Base-by-base conservation (phyloP, 352 stramenopile species). In the Phytophthora citrophthora region DNA sequence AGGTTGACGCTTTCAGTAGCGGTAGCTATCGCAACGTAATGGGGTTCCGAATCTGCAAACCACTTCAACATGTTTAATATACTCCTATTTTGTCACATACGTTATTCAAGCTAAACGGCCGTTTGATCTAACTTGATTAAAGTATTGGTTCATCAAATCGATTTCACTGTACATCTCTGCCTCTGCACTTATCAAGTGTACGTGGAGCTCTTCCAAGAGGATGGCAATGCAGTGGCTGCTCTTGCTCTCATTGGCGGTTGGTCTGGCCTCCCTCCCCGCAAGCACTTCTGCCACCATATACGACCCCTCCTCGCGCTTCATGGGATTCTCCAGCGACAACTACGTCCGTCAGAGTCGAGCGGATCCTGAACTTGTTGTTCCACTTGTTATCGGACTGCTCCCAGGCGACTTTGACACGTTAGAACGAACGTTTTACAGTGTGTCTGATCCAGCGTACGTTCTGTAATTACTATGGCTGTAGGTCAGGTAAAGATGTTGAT, bases 391-490 rank as follows among this genome's bases (percentile, higher is more conserved):
- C 20, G 79, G 81, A 10, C 61, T 93, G 31, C 73, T 62, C 10
- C 69, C 73, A 9, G 44, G 31, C 4, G 79, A 91, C 74, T 91
- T 89, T 63, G 53, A 58, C 13, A 54, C 56, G 5, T 46, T 93
- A 10, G 85, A 91, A 65, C 60, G 59, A 31, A 64, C 59, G 24
- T 70, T 93, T 24, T 91, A 77, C 61, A 43, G 61, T 6, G 69
- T 90, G 0, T 89, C 85, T 0, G 61, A 90, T 50, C 85, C 85
- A 7, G 68, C 41, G 80, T 91, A 77, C 32, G 80, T 81, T 12
- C 29, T 61, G 23, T 13, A 45, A 56, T 63, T 55, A 31, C 15
- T 16, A 18, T 12, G 16, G 26, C 47, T 4, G 31, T n/a, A 24
- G 4, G 9, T 7, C 8, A 4, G 18, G 16, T 41, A 12, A 50